These are phyloP conservation scores for Euphrasia confusa DNA, from an alignment of 257 asterid genomes.

Conservation along the genomic window DNA sequence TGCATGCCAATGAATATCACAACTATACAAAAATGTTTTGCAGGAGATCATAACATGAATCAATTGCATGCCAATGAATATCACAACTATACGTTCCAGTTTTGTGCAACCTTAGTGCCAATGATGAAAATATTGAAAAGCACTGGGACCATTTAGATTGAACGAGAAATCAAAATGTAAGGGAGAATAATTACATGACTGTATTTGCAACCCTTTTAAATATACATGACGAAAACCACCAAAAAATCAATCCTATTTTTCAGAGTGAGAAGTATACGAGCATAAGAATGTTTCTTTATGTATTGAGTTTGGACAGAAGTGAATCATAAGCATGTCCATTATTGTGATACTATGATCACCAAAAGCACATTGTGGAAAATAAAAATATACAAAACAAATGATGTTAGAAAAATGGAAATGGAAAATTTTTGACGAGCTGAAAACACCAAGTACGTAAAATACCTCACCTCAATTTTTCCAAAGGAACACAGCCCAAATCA, in stretches of 20 bases:
- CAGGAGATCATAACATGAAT: too few relatives aligned
- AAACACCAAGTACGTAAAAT: constrained; percentile 13
- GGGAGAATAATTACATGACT: not conserved
- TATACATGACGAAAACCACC: too few relatives aligned
- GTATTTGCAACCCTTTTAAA: too few relatives aligned
- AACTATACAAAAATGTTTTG: not conserved
- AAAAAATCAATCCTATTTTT: not conserved
- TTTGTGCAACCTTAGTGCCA: not conserved
- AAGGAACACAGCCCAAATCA: constrained; percentile 79
- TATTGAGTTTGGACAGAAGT: not conserved
- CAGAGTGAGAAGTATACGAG: too few relatives aligned
- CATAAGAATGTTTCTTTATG: not conserved
- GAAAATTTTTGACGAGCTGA: not conserved
- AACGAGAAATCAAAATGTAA: not conserved
- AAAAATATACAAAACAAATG: not conserved
- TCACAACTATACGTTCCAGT: not conserved
- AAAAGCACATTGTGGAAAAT: constrained; percentile 1
- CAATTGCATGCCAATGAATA: too few relatives aligned
- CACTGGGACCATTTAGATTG: too few relatives aligned
- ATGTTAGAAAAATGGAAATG: constrained; percentile 11
- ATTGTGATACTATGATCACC: constrained; percentile 8
- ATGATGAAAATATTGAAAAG: constrained; percentile 2
- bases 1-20: too few relatives aligned
- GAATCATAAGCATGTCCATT: not conserved
- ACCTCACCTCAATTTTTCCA: constrained; percentile 84